Evolutionary conservation across 163 green algal genomes (phyloP).

Genomic region (Scenedesmus sp.): DNA sequence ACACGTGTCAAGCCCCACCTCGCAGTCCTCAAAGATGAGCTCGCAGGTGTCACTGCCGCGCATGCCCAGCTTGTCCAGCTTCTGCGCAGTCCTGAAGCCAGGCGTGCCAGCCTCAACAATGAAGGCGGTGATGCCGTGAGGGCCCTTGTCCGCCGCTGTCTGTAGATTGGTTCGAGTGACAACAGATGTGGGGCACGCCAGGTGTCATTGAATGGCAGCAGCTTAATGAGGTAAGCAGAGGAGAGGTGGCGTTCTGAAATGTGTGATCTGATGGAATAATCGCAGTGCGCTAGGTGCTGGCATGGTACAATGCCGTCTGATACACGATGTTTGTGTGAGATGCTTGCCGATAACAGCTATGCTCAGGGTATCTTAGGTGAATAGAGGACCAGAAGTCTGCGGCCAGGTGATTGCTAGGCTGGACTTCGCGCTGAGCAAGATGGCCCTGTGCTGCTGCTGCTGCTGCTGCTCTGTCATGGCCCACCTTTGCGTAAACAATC

Average conservation of each 20-base stretch:
- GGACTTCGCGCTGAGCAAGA: too few relatives aligned
- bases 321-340: too few relatives aligned
- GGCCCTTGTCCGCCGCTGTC: constrained; percentile 77
- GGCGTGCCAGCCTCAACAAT: constrained; percentile 89
- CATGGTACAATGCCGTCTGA: too few relatives aligned
- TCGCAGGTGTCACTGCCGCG: constrained; percentile 92
- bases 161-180: not conserved
- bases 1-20: constrained; percentile 29
- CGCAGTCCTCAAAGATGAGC: constrained; percentile 88
- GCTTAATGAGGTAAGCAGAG: too few relatives aligned
- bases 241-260: too few relatives aligned
- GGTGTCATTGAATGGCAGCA: too few relatives aligned
- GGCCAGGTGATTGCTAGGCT: not conserved
- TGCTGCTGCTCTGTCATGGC: not conserved
- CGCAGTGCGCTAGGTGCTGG: too few relatives aligned
- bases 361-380: too few relatives aligned
- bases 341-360: too few relatives aligned
- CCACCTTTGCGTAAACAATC: constrained; percentile 93
- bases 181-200: not conserved
- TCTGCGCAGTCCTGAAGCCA: constrained; percentile 93
- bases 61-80: constrained; percentile 98
- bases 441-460: too few relatives aligned
- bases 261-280: too few relatives aligned
- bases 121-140: constrained; percentile 95
- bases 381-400: too few relatives aligned